Percentiles rank a stretch among this genome's conserved stretches.
Evolutionary conservation across 768 basidiomycete species (phyloP).

Genomic region (Tephrocybe rancida): DNA sequence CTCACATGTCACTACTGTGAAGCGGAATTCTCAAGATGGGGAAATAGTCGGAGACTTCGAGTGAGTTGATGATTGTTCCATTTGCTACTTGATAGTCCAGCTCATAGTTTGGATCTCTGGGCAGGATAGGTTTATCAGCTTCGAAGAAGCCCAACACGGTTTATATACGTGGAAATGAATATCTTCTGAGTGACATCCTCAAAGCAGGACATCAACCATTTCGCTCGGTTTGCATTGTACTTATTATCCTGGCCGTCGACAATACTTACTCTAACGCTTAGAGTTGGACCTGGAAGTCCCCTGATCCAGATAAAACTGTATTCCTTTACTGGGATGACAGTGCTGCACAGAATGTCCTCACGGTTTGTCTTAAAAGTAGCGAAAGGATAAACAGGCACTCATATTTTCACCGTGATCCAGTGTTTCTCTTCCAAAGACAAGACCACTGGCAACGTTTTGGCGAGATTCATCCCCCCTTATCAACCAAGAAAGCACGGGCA

Average conservation of each 20-base stretch:
- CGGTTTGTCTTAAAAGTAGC: constrained; percentile 21
- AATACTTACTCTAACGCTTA: constrained; percentile 11
- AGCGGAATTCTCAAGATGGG: constrained; percentile 40
- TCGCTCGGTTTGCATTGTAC: constrained; percentile 31
- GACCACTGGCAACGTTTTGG: constrained; percentile 31
- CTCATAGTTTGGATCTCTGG: not conserved
- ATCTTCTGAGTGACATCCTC: constrained; percentile 35
- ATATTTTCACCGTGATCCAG: constrained; percentile 18
- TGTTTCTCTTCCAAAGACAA: constrained; percentile 44
- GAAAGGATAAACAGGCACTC: not conserved
- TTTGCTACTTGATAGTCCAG: not conserved
- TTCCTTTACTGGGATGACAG: constrained; percentile 38
- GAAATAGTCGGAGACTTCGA: constrained; percentile 53
- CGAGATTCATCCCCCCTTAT: constrained; percentile 39
- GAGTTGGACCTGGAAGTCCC: constrained; percentile 39
- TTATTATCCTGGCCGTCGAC: not conserved
- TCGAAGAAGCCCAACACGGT: constrained; percentile 33
- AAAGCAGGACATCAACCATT: constrained; percentile 35
- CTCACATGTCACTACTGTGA: constrained; percentile 47
- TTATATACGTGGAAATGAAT: constrained; percentile 38
- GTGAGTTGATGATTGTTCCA: constrained; percentile 25
- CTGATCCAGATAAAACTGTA: constrained; percentile 25
- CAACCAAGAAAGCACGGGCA: constrained; percentile 36
- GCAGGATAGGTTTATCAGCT: constrained; percentile 31
- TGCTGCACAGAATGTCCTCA: constrained; percentile 27